phyloP scores from a whole-genome alignment of 2,329 filamentous ascomycete genomes.

The Fusarium sp. region DNA sequence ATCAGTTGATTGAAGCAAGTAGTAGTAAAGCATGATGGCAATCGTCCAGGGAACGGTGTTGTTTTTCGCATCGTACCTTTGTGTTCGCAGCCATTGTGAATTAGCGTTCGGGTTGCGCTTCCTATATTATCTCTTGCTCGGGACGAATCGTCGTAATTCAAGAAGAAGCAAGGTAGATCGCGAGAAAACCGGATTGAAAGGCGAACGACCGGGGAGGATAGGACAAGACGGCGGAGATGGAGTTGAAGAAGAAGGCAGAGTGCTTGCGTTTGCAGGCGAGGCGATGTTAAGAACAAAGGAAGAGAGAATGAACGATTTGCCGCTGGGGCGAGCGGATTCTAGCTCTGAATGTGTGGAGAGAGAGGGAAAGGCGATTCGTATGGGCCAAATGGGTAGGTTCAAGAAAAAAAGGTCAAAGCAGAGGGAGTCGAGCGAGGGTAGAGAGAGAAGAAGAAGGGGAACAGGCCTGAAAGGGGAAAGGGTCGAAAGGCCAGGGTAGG shows the following conservation, averaged over 20 bases:
- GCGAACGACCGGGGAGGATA: constrained; percentile 27
- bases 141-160: constrained; percentile 31
- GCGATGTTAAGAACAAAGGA: constrained; percentile 36
- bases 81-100: constrained; percentile 54
- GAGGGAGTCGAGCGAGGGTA: constrained; percentile 35
- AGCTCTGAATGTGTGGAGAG: constrained; percentile 37
- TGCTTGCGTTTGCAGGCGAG: constrained; percentile 22
- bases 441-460: constrained; percentile 41
- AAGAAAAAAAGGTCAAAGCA: constrained; percentile 43
- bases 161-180: constrained; percentile 31
- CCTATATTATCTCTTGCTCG: constrained; percentile 31
- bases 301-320: constrained; percentile 36
- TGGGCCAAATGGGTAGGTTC: constrained; percentile 37
- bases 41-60: not conserved
- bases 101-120: constrained; percentile 39
- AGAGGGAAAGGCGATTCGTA: constrained; percentile 33
- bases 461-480: constrained; percentile 43
- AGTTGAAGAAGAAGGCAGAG: constrained; percentile 13
- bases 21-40: not conserved
- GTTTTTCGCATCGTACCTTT: constrained; percentile 48
- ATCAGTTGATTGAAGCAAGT: not conserved
- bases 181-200: constrained; percentile 31
- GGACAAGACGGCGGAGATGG: constrained; percentile 13
- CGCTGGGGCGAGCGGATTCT: constrained; percentile 38
- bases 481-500: constrained; percentile 37